These are phyloP conservation scores for Pelargonium citronellum DNA, from an alignment of 441 rosid species.

Conservation along the genomic window DNA sequence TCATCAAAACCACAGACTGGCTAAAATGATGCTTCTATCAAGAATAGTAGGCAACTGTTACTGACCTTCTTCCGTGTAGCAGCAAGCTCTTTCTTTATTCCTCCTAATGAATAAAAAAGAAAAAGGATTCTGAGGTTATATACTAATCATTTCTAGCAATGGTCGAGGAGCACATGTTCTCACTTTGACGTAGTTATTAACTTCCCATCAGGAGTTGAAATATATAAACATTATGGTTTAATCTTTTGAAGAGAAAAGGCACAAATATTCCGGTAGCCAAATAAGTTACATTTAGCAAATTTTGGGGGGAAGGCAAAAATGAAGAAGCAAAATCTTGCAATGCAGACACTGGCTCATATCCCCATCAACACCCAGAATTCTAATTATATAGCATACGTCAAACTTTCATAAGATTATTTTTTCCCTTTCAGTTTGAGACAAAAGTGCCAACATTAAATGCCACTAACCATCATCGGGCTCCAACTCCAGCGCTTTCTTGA, in stretches of 20 bases:
- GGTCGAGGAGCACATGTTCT: not conserved
- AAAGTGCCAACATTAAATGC: constrained; percentile 4
- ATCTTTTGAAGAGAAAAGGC: not conserved
- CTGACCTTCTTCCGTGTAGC: constrained; percentile 37
- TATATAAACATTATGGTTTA: not conserved
- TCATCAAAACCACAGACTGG: not conserved
- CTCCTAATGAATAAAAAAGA: constrained; percentile 22
- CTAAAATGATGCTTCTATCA: not conserved
- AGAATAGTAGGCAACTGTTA: not conserved
- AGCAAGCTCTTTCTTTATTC: constrained; percentile 39
- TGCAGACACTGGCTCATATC: not conserved
- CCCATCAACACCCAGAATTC: too few species aligned
- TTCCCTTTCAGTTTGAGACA: not conserved
- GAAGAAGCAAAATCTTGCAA: not conserved
- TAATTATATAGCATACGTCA: too few species aligned
- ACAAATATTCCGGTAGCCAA: not conserved
- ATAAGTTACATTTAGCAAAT: too few species aligned
- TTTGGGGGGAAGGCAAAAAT: too few species aligned
- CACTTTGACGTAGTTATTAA: not conserved
- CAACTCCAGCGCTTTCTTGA: constrained; percentile 36
- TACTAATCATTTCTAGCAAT: not conserved
- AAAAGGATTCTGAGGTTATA: not conserved
- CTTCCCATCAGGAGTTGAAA: not conserved
- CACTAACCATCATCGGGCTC: constrained; percentile 44
- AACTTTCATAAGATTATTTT: too few species aligned